phyloP scores from a whole-genome alignment of 2,329 filamentous ascomycete species.

The Beauveria sp. region DNA sequence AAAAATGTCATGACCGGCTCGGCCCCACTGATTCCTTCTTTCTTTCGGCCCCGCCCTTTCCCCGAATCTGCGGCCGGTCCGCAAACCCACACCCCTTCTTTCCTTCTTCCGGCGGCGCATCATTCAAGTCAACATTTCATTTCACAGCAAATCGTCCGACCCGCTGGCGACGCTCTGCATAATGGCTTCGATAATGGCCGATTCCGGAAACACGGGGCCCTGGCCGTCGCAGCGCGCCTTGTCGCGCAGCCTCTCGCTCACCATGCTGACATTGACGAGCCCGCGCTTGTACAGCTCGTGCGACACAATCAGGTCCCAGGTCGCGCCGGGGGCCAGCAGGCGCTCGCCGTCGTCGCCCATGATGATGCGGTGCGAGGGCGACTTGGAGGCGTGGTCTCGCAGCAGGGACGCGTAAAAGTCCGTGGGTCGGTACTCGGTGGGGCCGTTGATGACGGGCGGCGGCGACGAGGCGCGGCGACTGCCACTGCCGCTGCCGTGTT shows the following conservation, averaged over 20 bases:
- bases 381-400: conserved; percentile 54
- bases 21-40: no score
- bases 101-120: neutral
- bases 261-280: conserved; percentile 70
- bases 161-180: conserved; percentile 69
- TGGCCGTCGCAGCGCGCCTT: conserved; percentile 77
- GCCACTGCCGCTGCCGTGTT: conserved; percentile 10
- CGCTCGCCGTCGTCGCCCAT: conserved; percentile 58
- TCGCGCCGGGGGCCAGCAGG: conserved; percentile 66
- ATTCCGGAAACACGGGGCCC: conserved; percentile 80
- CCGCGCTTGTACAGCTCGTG: conserved; percentile 72
- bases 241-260: conserved; percentile 70
- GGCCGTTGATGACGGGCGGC: conserved; percentile 48
- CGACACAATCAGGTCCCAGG: conserved; percentile 83
- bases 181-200: conserved; percentile 64
- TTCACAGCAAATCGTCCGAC: conserved; percentile 62
- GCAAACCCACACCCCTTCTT: neutral
- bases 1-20: no score
- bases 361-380: conserved; percentile 60
- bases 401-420: conserved; percentile 63
- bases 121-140: neutral
- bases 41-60: no score
- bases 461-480: conserved; percentile 28
- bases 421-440: conserved; percentile 62
- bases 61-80: no score